Conservation (phyloP, 2,329 filamentous ascomycete species). For the Nemania sp. region DNA sequence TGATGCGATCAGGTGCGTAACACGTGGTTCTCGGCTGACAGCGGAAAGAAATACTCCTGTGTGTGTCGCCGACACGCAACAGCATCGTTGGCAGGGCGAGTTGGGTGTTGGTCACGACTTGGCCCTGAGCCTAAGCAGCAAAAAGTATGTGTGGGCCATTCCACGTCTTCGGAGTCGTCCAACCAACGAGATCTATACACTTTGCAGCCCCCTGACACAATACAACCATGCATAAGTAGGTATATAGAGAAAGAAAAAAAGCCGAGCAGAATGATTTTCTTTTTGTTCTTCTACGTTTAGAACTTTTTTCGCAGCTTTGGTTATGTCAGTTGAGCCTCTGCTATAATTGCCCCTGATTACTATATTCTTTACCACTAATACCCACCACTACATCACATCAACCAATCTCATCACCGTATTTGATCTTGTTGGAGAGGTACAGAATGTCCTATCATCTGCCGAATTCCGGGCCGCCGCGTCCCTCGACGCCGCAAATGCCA, state of each 20-base stretch:
- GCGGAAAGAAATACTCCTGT: constrained; percentile 2
- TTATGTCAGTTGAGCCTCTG: background rate
- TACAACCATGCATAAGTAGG: background rate
- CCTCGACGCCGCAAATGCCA: constrained; percentile 13
- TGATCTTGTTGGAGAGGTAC: constrained; percentile 2
- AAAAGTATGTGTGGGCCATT: constrained; percentile 18
- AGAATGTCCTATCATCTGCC: constrained; percentile 14
- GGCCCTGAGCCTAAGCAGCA: constrained; percentile 8
- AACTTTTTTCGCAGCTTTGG: background rate
- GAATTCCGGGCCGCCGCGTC: constrained; percentile 11
- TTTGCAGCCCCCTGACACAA: constrained; percentile 10
- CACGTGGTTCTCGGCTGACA: constrained; percentile 14
- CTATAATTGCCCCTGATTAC: background rate
- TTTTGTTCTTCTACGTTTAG: background rate
- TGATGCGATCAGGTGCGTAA: constrained; percentile 2
- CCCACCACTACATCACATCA: background rate
- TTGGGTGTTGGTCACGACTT: constrained; percentile 20
- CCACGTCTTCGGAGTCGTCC: constrained; percentile 21
- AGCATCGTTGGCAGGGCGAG: constrained; percentile 14
- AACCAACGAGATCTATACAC: constrained; percentile 17
- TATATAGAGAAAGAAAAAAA: background rate
- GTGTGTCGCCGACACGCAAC: constrained; percentile 10
- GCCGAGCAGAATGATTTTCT: background rate
- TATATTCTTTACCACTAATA: background rate
- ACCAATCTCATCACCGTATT: background rate